phyloP scores from a whole-genome alignment of 2,329 filamentous ascomycete genomes.

The Sporothrix inflata region DNA sequence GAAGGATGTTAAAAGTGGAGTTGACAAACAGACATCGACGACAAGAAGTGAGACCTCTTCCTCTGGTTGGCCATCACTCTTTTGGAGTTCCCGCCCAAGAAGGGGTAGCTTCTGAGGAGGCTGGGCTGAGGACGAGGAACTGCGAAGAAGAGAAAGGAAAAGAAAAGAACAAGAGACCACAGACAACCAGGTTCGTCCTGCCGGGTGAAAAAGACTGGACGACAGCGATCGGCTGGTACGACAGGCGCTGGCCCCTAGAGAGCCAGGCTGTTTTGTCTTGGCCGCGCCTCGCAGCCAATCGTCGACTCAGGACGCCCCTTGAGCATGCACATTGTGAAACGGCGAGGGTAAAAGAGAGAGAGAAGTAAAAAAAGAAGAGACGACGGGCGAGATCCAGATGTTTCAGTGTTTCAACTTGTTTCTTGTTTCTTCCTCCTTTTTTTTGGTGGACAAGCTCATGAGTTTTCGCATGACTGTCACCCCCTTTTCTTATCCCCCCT shows the following conservation, averaged over 20 bases:
- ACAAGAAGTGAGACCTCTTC: conserved; percentile 1
- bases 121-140: neutral
- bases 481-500: neutral
- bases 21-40: neutral
- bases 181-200: neutral
- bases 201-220: conserved; percentile 12
- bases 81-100: neutral
- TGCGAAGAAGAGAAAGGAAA: neutral
- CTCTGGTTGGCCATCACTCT: neutral
- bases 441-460: neutral
- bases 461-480: neutral
- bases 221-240: neutral
- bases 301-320: neutral
- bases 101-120: neutral
- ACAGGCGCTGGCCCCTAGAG: conserved; percentile 6
- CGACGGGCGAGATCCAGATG: conserved; percentile 11
- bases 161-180: neutral
- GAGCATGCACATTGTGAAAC: conserved; percentile 27
- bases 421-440: conserved; percentile 18
- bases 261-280: conserved; percentile 10
- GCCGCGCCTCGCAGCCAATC: conserved; percentile 18
- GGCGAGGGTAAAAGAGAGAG: conserved; percentile 31
- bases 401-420: conserved; percentile 25
- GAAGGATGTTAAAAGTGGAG: conserved; percentile 8
- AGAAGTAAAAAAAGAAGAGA: neutral